phyloP scores from a whole-genome alignment of 2,329 filamentous ascomycete genomes.

The Pyrenochaeta sp. region DNA sequence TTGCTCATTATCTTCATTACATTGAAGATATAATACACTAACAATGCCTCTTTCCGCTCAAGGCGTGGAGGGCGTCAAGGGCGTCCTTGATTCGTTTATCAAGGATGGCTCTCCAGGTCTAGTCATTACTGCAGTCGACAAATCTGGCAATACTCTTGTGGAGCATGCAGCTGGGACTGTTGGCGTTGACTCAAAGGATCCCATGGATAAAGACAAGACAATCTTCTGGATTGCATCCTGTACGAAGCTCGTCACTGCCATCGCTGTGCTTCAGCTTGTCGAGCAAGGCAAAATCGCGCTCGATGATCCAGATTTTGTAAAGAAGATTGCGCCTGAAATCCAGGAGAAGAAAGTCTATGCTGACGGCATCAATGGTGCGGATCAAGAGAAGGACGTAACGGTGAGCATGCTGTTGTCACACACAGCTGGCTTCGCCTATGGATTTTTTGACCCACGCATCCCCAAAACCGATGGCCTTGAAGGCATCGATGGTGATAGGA shows the following conservation, averaged over 20 bases:
- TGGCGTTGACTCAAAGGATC: slow-evolving; percentile 52
- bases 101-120: slow-evolving; percentile 52
- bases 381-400: slow-evolving; percentile 57
- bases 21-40: not conserved
- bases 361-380: slow-evolving; percentile 43
- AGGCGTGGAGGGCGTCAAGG: slow-evolving; percentile 45
- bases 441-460: slow-evolving; percentile 58
- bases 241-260: slow-evolving; percentile 51
- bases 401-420: slow-evolving; percentile 61
- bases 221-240: slow-evolving; percentile 67
- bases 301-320: slow-evolving; percentile 44
- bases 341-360: slow-evolving; percentile 53
- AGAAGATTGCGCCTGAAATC: slow-evolving; percentile 47
- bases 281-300: slow-evolving; percentile 48
- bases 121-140: slow-evolving; percentile 57
- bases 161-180: slow-evolving; percentile 54
- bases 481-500: slow-evolving; percentile 64
- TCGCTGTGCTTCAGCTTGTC: slow-evolving; percentile 47
- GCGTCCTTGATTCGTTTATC: slow-evolving; percentile 43
- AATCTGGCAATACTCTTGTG: slow-evolving; percentile 53
- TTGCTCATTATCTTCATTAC: not conserved
- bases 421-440: slow-evolving; percentile 60
- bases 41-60: slow-evolving; percentile 44
- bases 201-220: slow-evolving; percentile 65
- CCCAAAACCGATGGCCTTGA: slow-evolving; percentile 61